Evolutionary conservation across 2,329 filamentous ascomycete genomes (phyloP).

Genomic region (Nemania sp.): DNA sequence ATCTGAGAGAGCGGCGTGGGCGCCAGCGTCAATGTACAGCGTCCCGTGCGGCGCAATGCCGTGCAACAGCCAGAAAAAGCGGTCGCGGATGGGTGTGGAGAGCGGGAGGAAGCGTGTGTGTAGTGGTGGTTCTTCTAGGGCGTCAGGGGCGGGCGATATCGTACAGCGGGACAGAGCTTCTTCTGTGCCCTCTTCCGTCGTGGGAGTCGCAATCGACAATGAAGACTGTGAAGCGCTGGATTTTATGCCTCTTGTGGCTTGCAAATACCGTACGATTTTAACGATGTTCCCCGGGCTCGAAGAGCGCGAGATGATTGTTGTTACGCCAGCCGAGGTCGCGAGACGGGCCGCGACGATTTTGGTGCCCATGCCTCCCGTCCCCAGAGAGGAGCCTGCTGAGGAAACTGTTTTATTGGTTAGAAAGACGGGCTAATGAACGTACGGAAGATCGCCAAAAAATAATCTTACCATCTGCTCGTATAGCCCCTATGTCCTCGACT

Average conservation of each 20-base stretch:
- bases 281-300: slow-evolving; percentile 92
- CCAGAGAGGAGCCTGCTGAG: slow-evolving; percentile 82
- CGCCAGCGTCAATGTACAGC: slow-evolving; percentile 90
- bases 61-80: slow-evolving; percentile 96
- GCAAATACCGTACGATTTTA: slow-evolving; percentile 81
- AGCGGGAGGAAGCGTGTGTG: slow-evolving; percentile 94
- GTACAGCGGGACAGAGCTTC: slow-evolving; percentile 45
- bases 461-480: slow-evolving; percentile 75
- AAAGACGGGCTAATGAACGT: neutral
- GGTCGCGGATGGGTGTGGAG: slow-evolving; percentile 81
- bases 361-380: slow-evolving; percentile 95
- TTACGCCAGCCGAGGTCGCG: slow-evolving; percentile 92
- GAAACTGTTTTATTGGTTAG: slow-evolving; percentile 61
- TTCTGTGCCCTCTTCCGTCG: slow-evolving; percentile 28
- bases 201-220: slow-evolving; percentile 24
- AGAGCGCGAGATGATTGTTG: slow-evolving; percentile 90
- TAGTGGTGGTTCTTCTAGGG: slow-evolving; percentile 59
- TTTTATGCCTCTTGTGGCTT: slow-evolving; percentile 56
- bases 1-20: slow-evolving; percentile 74
- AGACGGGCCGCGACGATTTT: slow-evolving; percentile 94
- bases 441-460: neutral
- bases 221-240: slow-evolving; percentile 27
- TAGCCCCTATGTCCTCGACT: slow-evolving; percentile 80
- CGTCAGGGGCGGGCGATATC: slow-evolving; percentile 45
- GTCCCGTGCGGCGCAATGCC: slow-evolving; percentile 88